Evolutionary conservation across 2,329 filamentous ascomycete genomes (phyloP), one percentile per base, ranked within the genome.

Genomic region (Emergomyces orientalis): DNA sequence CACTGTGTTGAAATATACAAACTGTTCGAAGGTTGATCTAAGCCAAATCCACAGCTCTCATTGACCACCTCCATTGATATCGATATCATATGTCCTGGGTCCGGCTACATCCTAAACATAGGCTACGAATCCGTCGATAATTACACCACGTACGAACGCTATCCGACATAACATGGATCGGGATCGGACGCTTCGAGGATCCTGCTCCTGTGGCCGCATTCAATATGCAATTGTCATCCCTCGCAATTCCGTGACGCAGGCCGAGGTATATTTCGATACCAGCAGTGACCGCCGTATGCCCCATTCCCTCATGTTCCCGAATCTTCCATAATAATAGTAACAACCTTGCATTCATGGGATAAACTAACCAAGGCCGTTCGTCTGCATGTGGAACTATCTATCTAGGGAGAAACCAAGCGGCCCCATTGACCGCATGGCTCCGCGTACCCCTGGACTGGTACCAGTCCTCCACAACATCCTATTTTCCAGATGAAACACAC

Each of bases 131-230:
- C 25, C 25, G 34, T 37, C 34, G 1, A 37, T 37, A 37, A 9
- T 8, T 9, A 37, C 11, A 37, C 34, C n/a, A 43, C 19, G 19
- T 43, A 25, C 45, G 22, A 13, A 11, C n/a, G 27, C n/a, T 9
- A 13, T 27, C 27, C 59, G 56, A 22, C 25, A 67, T 67, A 61
- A 22, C n/a, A 67, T 67, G 65, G 65, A 63, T 37, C 57, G 47
- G 57, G 52, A 63, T 32, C 54, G 41, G 32, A 37, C 54, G 14
- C 62, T 67, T 27, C 57, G 61, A 54, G 66, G 66, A 27, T 56
- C 57, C 32, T 96, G 92, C 78, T 86, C 88, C 61, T 97, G 92
- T 75, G 91, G 91, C 63, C 86, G 92, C 65, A 96, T 94, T 71
- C 83, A 87, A 71, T 96, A 96, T 77, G 81, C 86, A 63, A 85